A percentile compares a stretch with the other conserved stretches of the same genome.
Conservation (phyloP, 2,329 filamentous ascomycete species). For the Verticillium klebahnii region DNA sequence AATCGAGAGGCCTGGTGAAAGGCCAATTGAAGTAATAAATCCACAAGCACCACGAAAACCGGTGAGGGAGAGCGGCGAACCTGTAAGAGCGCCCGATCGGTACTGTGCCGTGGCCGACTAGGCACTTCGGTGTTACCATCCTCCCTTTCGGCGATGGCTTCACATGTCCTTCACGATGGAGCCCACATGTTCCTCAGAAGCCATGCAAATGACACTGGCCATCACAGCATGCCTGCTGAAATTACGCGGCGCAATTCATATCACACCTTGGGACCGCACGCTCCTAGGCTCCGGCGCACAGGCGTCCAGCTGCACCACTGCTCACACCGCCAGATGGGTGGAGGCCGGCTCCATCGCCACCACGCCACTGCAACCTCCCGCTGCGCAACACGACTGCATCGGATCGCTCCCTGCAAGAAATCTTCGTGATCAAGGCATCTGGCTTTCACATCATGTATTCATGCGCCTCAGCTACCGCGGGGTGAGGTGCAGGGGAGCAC, state of each 20-base stretch:
- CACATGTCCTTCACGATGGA: not conserved
- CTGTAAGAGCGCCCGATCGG: too few relatives aligned
- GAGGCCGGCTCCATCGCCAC: not conserved
- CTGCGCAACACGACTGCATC: not conserved
- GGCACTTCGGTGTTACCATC: not conserved
- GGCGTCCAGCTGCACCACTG: not conserved
- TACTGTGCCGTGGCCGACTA: too few relatives aligned
- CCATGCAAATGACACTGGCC: too few relatives aligned
- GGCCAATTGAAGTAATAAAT: not conserved
- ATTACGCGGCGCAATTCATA: not conserved
- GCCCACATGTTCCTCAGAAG: not conserved
- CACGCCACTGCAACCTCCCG: not conserved
- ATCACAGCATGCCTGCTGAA: too few relatives aligned
- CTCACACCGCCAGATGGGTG: not conserved
- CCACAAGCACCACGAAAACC: too few relatives aligned
- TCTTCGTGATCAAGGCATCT: not conserved
- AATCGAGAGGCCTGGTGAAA: too few relatives aligned
- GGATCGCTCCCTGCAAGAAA: not conserved
- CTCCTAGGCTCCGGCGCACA: not conserved
- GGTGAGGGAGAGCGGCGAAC: too few relatives aligned
- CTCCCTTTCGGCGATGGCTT: not conserved
- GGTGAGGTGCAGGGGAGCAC: not conserved
- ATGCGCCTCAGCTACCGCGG: not conserved
- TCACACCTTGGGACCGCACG: not conserved
- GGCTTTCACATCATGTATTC: not conserved